Conservation (phyloP, 2,329 filamentous ascomycete genomes). For the Sporothrix schenckii region DNA sequence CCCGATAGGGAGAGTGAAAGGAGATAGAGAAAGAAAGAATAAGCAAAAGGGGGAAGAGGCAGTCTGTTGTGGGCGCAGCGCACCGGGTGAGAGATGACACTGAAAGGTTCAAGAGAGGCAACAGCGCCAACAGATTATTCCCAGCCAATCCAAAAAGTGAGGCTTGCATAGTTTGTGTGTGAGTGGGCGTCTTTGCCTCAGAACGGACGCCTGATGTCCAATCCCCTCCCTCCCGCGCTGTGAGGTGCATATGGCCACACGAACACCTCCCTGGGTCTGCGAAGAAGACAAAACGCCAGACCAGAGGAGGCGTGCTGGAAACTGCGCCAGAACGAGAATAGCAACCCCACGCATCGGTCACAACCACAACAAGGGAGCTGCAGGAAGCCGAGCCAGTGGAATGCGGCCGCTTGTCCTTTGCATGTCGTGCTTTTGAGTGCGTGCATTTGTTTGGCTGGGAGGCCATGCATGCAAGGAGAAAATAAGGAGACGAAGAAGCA, state of each 20-base stretch:
- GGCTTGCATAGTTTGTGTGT: constrained; percentile 22
- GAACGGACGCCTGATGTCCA: not conserved
- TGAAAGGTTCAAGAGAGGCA: too few species aligned
- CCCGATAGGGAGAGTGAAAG: not conserved
- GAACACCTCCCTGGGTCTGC: not conserved
- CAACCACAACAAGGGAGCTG: constrained; percentile 8
- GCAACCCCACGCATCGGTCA: not conserved
- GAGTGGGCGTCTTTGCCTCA: not conserved
- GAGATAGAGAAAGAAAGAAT: not conserved
- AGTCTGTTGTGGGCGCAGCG: not conserved
- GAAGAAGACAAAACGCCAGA: not conserved
- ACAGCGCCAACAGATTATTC: not conserved
- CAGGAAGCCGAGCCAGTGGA: constrained; percentile 26
- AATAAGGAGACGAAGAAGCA: not conserved
- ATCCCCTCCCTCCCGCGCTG: constrained; percentile 5
- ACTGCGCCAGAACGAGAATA: constrained; percentile 27
- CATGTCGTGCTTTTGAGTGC: constrained; percentile 13
- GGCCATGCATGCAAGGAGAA: not conserved
- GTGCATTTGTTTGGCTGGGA: not conserved
- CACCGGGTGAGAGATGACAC: not conserved
- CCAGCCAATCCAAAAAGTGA: constrained; percentile 29
- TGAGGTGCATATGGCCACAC: not conserved
- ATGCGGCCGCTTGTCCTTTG: constrained; percentile 25
- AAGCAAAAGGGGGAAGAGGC: not conserved
- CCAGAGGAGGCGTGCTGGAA: constrained; percentile 31